Evolutionary conservation across 768 basidiomycete species (phyloP).

Genomic region (Leucosporidium yakuticum): DNA sequence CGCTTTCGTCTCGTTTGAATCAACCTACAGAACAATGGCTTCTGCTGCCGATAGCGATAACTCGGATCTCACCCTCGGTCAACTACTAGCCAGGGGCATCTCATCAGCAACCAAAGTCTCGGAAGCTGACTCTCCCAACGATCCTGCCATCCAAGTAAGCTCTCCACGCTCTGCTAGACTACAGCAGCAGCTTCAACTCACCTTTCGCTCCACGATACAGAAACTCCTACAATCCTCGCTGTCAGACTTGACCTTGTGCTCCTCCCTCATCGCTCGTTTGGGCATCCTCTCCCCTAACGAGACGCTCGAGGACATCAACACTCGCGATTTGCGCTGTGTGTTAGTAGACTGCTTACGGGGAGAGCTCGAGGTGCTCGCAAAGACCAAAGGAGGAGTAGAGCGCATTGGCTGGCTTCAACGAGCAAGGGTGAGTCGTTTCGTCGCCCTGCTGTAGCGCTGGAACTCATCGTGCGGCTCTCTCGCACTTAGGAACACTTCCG

Average conservation of each 20-base stretch:
- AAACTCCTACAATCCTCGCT: slow-evolving; percentile 56
- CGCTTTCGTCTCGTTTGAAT: no score
- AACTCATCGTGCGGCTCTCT: neutral
- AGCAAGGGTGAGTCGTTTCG: slow-evolving; percentile 53
- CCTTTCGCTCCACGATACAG: slow-evolving; percentile 46
- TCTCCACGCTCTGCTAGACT: neutral
- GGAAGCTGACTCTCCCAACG: slow-evolving; percentile 19
- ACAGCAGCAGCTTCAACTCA: neutral
- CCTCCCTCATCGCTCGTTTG: slow-evolving; percentile 55
- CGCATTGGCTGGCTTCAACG: slow-evolving; percentile 55
- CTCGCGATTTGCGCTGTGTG: slow-evolving; percentile 67
- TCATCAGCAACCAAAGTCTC: neutral
- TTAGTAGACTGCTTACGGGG: slow-evolving; percentile 63
- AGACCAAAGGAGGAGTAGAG: slow-evolving; percentile 54
- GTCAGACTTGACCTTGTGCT: slow-evolving; percentile 54
- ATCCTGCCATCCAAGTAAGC: slow-evolving; percentile 4
- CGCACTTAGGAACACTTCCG: slow-evolving; percentile 18
- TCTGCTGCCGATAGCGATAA: no score
- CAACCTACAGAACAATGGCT: no score
- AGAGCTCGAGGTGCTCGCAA: slow-evolving; percentile 59
- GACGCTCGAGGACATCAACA: slow-evolving; percentile 70
- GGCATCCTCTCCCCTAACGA: slow-evolving; percentile 80
- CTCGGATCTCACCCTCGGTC: slow-evolving; percentile 20
- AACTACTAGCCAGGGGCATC: slow-evolving; percentile 26
- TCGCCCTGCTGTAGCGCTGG: neutral